Evolutionary conservation across 2,329 filamentous ascomycete species (phyloP), one percentile per base, ranked within the genome.

Genomic region (Rhynchosporium graminicola): DNA sequence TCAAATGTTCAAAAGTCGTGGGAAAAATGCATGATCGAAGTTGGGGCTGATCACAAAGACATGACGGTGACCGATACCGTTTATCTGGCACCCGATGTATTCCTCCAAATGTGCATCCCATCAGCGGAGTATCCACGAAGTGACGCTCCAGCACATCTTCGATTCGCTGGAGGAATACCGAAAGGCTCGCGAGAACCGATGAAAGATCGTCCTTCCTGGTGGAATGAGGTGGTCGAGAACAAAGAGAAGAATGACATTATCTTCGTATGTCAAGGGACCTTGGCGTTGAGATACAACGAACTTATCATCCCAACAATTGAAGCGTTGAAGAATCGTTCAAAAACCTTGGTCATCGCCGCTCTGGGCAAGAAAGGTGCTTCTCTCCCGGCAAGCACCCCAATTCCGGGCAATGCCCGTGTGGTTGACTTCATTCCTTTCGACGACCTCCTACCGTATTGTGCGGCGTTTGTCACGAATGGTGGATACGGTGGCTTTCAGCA

Each of bases 121-220:
- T 71, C 70, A 8, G 69, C 76, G 8, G 76, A 78, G 61, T 77
- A 74, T 57, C 70, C 69, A 1, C 67, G 76, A 2, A 71, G 65
- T 38, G 76, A 78, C 62, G 63, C 78, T 3, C 75, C 77, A 7
- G 61, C 74, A 0, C 74, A 74, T 13, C 70, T 83, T 31, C 74
- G 75, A 6, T 83, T 78, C 60, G 74, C 76, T 28, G 82, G 82
- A 2, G 76, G 74, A 3, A 62, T 80, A 4, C 75, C 77, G 0
- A 73, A 72, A n/a, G 74, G 74, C 45, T 63, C 68, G 2, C 10
- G 74, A 59, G 69, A 73, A 40, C 52, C 68, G 0, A 61, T 63
- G 46, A 68, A 74, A 6, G 59, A 60, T 2, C 74, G 72, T 43
- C 81, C 82, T 0, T 33, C 67, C 6, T 84, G 79, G 78, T 84